Evolutionary conservation across 352 stramenopile species (phyloP), one percentile per base, ranked within the genome.

Genomic region (Thalassiosira allenii): DNA sequence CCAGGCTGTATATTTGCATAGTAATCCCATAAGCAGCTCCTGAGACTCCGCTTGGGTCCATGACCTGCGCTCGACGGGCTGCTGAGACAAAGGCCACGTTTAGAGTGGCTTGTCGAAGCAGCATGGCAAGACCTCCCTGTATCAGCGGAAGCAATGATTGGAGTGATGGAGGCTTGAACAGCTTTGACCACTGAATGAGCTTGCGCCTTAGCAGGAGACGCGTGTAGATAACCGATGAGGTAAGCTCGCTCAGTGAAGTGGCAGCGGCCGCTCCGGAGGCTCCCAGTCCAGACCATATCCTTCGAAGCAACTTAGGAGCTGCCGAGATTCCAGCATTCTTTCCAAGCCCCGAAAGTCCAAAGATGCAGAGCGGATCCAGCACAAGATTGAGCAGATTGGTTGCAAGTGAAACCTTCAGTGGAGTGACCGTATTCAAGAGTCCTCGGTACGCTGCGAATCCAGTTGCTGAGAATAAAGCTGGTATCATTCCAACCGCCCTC

Each of bases 331-430:
- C 32, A 17, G 44, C 30, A 70, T 8, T 58, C 40, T 34, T 49
- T 65, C n/a, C n/a, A 9, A 47, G 37, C 4, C 56, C 30, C 33
- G 22, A 29, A 25, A 82, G 33, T 11, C 52, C 53, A 69, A 92
- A 94, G 20, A 94, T 94, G 17, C 91, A 87, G 0, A 95, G 27
- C 14, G 91, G 91, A 83, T 94, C 89, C 14, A 94, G 54, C 5
- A 94, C 56, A 9, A 91, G 74, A 82, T 95, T 95, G 12, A 94
- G 37, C 0, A 84, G 41, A 79, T 94, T 93, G 0, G 89, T 89
- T 11, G 79, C 52, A 25, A 92, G 52, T 29, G 73, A 86, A 14
- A 92, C 86, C 53, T 93, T 93, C 23, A 94, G 52, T 1, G 90
- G 90, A 14, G 90, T 94, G 0, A 92, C 80, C 0, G 87, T 93